Evolutionary conservation across 768 basidiomycete species (phyloP), one percentile per base, ranked within the genome.

Genomic region (Rhizopogon vinicolor): DNA sequence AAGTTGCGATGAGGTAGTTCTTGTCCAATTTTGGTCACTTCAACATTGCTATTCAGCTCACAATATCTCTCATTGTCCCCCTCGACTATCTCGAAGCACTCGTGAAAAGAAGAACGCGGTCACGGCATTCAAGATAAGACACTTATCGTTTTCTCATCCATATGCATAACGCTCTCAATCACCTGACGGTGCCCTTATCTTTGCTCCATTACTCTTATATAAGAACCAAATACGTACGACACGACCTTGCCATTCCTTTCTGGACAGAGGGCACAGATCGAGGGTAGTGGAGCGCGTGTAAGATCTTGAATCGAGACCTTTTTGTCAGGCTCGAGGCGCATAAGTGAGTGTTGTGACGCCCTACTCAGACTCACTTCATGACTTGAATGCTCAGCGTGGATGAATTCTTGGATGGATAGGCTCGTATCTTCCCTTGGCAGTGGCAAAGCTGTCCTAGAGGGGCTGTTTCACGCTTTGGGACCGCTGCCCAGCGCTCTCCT

Each of bases 181-280:
- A 49, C 48, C 48, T 49, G 48, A 49, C 48, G 22, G 35, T 3
- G 35, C 19, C 35, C 48, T 49, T 49, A 49, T 49, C 48, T 49
- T 37, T 48, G 19, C 35, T 8, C 33, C 48, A 14, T 7, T 37
- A 12, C 8, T 33, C 19, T 16, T 49, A 49, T 37, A 49, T 25
- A 48, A 8, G 33, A 22, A 19, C 10, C 35, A 37, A 19, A 19
- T 33, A 35, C 46, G 48, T 49, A 49, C 48, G 14, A 49, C 40
- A 49, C 5, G 22, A 37, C 48, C 19, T 12, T 49, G 37, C 14
- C 48, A 14, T 49, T 49, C 8, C 10, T 14, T 22, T 46, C 6
- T 45, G 13, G 19, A 49, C 8, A 12, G 13, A 7, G 33, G 46
- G 19, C 19, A 22, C 19, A 49, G 46, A 48, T 35, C 33, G 46